Evolutionary conservation across 106 monocot genomes (phyloP).

Genomic region (Hemerocallis citrina): DNA sequence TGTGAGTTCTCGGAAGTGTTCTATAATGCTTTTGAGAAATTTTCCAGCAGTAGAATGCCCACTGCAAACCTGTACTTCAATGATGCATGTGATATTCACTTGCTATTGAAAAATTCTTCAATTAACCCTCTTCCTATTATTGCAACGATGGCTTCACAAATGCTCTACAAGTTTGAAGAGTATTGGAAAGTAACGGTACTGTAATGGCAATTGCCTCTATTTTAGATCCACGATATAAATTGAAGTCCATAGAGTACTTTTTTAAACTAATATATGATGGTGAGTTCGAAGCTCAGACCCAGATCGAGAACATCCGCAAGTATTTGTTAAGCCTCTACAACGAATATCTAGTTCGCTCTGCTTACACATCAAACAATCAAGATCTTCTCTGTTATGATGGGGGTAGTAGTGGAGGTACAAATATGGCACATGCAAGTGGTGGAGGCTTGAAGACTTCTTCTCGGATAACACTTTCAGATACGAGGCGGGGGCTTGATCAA

Average conservation of each 20-base stretch:
- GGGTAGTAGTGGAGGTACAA: constrained; percentile 10
- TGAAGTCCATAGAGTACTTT: constrained; percentile 70
- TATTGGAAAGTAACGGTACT: constrained; percentile 42
- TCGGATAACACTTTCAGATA: constrained; percentile 45
- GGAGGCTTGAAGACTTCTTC: constrained; percentile 28
- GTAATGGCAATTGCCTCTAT: constrained; percentile 57
- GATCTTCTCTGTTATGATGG: constrained; percentile 27
- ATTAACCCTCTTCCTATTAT: constrained; percentile 24
- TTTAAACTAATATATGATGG: constrained; percentile 42
- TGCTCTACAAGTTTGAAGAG: constrained; percentile 59
- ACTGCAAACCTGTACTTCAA: constrained; percentile 66
- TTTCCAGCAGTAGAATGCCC: constrained; percentile 31
- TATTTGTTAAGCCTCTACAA: constrained; percentile 43
- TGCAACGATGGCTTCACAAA: constrained; percentile 34
- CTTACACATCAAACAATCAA: constrained; percentile 20
- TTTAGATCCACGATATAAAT: constrained; percentile 79
- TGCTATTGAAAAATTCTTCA: constrained; percentile 43
- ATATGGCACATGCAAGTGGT: background rate
- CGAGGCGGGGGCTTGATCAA: constrained; percentile 51
- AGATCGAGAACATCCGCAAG: constrained; percentile 37
- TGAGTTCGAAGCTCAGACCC: constrained; percentile 28
- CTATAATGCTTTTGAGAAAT: constrained; percentile 40
- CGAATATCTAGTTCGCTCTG: constrained; percentile 39
- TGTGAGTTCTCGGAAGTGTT: constrained; percentile 39
- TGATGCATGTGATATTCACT: constrained; percentile 57